Evolutionary conservation across 2,329 filamentous ascomycete species (phyloP).

Genomic region (Stachybotrys chlorohalonatus): DNA sequence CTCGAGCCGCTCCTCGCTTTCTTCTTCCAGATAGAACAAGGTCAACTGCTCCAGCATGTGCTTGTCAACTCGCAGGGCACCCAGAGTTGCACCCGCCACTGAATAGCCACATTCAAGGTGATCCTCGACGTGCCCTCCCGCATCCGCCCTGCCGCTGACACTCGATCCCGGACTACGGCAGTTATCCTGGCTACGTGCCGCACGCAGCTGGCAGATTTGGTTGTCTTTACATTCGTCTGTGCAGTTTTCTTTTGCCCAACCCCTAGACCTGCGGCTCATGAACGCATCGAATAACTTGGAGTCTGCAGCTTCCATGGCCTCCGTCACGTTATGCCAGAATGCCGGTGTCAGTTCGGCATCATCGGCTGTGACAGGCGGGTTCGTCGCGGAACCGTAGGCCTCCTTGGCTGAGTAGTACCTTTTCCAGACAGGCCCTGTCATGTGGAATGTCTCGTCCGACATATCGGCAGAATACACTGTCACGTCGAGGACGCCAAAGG

Average conservation of each 20-base stretch:
- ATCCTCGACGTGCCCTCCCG: conserved; percentile 7
- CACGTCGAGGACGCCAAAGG: conserved; percentile 44
- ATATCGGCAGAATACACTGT: conserved; percentile 47
- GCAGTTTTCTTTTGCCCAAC: conserved; percentile 32
- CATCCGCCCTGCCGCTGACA: conserved; percentile 22
- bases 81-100: conserved; percentile 14
- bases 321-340: conserved; percentile 52
- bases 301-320: conserved; percentile 32
- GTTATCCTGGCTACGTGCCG: conserved; percentile 41
- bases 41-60: conserved; percentile 13
- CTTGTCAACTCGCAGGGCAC: conserved; percentile 13
- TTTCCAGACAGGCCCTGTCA: conserved; percentile 38
- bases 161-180: conserved; percentile 30
- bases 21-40: background rate
- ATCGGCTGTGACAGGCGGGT: conserved; percentile 26
- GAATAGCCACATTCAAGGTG: conserved; percentile 21
- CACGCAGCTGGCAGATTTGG: conserved; percentile 45
- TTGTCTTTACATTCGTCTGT: conserved; percentile 28
- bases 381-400: conserved; percentile 37
- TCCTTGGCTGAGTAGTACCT: conserved; percentile 49
- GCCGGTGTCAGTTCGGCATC: conserved; percentile 40
- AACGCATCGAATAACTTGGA: conserved; percentile 33
- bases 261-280: conserved; percentile 36
- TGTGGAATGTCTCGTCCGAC: conserved; percentile 31
- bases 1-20: conserved; percentile 5